A percentile compares a stretch with the other conserved stretches of the same genome.
phyloP scores from a whole-genome alignment of 83 land plant species.

The Picea abies region DNA sequence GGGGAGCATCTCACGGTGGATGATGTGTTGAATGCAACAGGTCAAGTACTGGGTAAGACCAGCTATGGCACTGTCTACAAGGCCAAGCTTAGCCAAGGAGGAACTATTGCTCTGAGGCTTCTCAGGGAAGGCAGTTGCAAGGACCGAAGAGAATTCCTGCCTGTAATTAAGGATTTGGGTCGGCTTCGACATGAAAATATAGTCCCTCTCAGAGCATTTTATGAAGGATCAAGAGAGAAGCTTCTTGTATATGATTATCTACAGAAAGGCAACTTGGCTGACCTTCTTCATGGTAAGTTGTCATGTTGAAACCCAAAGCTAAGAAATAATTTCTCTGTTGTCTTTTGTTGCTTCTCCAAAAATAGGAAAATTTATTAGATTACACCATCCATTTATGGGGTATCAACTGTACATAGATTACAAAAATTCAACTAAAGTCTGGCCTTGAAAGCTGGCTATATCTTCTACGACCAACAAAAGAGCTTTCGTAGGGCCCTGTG shows the following conservation, averaged over 20 bases:
- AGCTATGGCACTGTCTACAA: constrained; percentile 78
- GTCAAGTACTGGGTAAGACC: constrained; percentile 81
- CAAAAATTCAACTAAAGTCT: too few relatives aligned
- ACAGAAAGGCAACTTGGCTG: constrained; percentile 49
- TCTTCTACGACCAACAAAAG: too few relatives aligned
- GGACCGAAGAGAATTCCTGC: constrained; percentile 48
- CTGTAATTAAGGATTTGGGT: constrained; percentile 62
- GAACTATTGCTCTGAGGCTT: constrained; percentile 63
- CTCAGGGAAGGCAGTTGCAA: constrained; percentile 76
- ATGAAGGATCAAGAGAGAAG: constrained; percentile 79
- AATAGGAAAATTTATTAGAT: too few relatives aligned
- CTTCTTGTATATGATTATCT: constrained; percentile 81
- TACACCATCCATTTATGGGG: too few relatives aligned
- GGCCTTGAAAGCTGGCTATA: too few relatives aligned
- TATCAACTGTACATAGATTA: too few relatives aligned
- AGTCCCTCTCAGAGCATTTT: constrained; percentile 75
- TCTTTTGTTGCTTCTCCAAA: background rate
- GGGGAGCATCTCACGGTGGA: constrained; percentile 78
- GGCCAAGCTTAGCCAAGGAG: constrained; percentile 75
- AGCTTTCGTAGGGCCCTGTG: too few relatives aligned
- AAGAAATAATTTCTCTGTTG: background rate
- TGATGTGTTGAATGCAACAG: constrained; percentile 79
- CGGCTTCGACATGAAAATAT: constrained; percentile 68
- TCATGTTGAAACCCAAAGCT: background rate
- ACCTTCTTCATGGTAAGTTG: constrained; percentile 69